These are phyloP conservation scores for Endocalyx cinctus DNA, from an alignment of 2,329 filamentous ascomycete species.

Conservation along the genomic window DNA sequence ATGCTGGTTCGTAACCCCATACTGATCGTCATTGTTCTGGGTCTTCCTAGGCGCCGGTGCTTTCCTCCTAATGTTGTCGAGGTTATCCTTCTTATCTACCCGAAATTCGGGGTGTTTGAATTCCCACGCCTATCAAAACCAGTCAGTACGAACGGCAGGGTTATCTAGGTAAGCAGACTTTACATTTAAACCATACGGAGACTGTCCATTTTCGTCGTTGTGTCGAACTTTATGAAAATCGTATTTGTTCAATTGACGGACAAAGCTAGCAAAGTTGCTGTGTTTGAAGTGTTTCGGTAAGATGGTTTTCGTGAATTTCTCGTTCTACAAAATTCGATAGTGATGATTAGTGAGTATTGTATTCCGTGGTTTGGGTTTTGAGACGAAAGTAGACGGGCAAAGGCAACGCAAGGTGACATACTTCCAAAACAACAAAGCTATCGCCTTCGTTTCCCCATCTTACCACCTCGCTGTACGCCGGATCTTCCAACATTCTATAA, in stretches of 20 bases:
- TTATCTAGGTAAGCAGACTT: conserved; percentile 22
- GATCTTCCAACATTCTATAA: conserved; percentile 89
- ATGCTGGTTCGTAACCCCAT: conserved; percentile 72
- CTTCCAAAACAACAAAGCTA: conserved; percentile 96
- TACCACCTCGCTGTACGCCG: conserved; percentile 85
- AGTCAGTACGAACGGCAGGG: conserved; percentile 17
- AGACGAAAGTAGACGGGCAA: conserved; percentile 14
- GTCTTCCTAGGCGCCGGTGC: conserved; percentile 84
- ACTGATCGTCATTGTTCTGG: conserved; percentile 62
- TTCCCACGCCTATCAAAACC: conserved; percentile 69
- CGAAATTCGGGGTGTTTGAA: conserved; percentile 98
- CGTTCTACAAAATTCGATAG: conserved; percentile 76
- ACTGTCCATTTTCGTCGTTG: conserved; percentile 79
- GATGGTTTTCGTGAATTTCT: conserved; percentile 82
- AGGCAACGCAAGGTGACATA: conserved; percentile 36
- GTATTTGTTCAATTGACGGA: conserved; percentile 74
- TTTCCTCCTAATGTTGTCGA: conserved; percentile 95
- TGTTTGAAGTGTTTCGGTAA: conserved; percentile 83
- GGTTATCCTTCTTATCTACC: conserved; percentile 88
- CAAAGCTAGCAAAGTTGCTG: conserved; percentile 77
- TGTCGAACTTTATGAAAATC: conserved; percentile 88
- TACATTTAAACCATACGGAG: conserved; percentile 77
- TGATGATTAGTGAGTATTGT: too few relatives aligned
- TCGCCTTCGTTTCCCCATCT: conserved; percentile 93
- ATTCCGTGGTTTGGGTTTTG: too few relatives aligned